These are phyloP conservation scores for Coccinonectria pachysandricola DNA, from an alignment of 2,329 filamentous ascomycete genomes.

Conservation along the genomic window DNA sequence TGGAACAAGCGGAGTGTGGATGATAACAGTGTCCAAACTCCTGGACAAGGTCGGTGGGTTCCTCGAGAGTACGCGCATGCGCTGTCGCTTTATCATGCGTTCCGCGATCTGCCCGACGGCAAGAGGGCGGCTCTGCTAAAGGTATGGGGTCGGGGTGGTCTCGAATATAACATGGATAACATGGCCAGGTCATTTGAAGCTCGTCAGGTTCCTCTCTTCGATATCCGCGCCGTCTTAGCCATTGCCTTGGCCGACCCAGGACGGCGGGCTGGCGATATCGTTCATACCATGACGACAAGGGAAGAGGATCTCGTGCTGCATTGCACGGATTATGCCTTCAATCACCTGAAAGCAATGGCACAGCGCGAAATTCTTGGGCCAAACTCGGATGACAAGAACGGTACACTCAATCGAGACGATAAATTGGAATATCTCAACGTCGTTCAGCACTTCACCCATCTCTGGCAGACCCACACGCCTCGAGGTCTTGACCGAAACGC, in stretches of 20 bases:
- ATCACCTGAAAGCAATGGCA: neutral
- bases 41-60: too few relatives aligned
- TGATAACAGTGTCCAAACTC: too few relatives aligned
- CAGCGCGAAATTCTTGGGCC: too few relatives aligned
- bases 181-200: too few relatives aligned
- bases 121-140: constrained; percentile 1
- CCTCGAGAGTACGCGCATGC: too few relatives aligned
- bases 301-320: constrained; percentile 1
- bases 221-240: constrained; percentile 2
- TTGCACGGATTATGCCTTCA: neutral
- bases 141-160: constrained; percentile 2
- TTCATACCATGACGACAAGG: constrained; percentile 1
- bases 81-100: too few relatives aligned
- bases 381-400: neutral
- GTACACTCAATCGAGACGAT: neutral
- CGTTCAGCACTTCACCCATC: constrained; percentile 1
- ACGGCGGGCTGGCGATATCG: neutral
- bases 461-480: neutral
- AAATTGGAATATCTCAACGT: neutral
- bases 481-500: neutral
- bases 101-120: neutral
- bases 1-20: too few relatives aligned
- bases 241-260: constrained; percentile 2
- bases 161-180: too few relatives aligned
- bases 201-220: too few relatives aligned